Evolutionary conservation across 1,284 basidiomycete species (phyloP), one percentile per base, ranked within the genome.

Genomic region (Mycocalia duriaeana): DNA sequence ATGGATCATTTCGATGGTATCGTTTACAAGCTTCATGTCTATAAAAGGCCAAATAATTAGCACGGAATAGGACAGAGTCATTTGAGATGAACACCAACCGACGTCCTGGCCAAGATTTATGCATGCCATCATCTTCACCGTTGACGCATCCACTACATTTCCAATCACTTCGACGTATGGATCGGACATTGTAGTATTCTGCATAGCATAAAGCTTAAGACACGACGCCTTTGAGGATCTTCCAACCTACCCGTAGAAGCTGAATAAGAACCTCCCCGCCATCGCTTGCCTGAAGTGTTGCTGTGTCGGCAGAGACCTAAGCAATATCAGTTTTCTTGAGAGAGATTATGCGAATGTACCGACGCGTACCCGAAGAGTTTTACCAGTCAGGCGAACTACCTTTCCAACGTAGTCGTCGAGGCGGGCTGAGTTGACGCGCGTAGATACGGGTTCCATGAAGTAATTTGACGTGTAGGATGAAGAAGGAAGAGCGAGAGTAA

Each of bases 91-190:
- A n/a, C n/a, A 70, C 82, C 46, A 55, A 90, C 91, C 89, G 4
- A 94, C 67, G 18, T 79, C 71, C 20, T 70, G 58, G 2, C 89
- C 87, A 52, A 91, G 60, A 58, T 79, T 76, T 48, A 86, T 75
- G 51, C 73, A 76, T 0, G 71, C 74, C 55, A 83, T 59, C 60
- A 85, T 77, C 56, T 80, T 83, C 49, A 94, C 65, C 0, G 75
- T 79, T 18, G 79, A 71, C 28, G 78, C 70, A 48, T 83, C 76
- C 25, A 72, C 50, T 6, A 86, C 89, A 4, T 64, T 76, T 6
- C 90, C 91, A 37, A 94, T 76, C 45, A 94, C 68, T 64, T 94
- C 91, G 39, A 89, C 70, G 50, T 71, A 92, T 5, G 73, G 68
- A 44, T 80, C 79, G 0, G 65, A 64, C 41, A 84, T 64, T 31